Percentiles rank a stretch among this genome's conserved stretches.
Evolutionary conservation across 441 rosid genomes (phyloP).

Genomic region (Croton setiger): DNA sequence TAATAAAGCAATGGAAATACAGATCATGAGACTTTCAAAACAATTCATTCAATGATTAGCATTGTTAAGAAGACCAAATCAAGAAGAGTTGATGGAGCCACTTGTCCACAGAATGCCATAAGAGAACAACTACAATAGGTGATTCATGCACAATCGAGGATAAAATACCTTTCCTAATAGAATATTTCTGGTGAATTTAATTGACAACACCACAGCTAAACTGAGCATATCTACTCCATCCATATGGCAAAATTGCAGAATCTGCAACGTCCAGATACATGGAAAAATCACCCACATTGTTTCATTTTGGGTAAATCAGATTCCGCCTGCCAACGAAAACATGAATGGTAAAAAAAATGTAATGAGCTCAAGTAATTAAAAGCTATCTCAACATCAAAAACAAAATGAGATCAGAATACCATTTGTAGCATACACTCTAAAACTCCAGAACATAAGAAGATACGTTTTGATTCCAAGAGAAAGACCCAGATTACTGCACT

Average conservation of each 20-base stretch:
- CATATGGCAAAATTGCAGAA: conserved; percentile 67
- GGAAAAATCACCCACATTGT: conserved; percentile 89
- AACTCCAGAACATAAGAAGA: neutral
- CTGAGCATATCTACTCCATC: conserved; percentile 95
- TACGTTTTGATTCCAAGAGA: neutral
- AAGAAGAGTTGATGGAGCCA: too few relatives aligned
- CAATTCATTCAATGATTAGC: neutral
- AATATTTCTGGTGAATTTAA: conserved; percentile 57
- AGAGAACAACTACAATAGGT: too few relatives aligned
- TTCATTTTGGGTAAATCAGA: conserved; percentile 84
- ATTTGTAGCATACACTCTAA: conserved; percentile 49
- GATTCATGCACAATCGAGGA: neutral
- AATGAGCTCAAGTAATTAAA: neutral
- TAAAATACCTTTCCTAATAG: conserved; percentile 65
- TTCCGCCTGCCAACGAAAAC: conserved; percentile 54
- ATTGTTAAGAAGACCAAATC: conserved; percentile 11
- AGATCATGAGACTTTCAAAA: neutral
- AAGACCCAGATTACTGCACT: neutral
- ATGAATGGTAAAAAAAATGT: neutral
- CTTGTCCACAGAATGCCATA: too few relatives aligned
- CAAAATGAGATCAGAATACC: conserved; percentile 34
- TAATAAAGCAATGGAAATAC: neutral
- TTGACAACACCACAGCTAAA: conserved; percentile 79
- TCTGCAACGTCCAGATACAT: conserved; percentile 96
- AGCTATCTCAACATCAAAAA: too few relatives aligned